Evolutionary conservation across 2,329 filamentous ascomycete species (phyloP), one percentile per base, ranked within the genome.

Genomic region (Pseudonectria buxi): DNA sequence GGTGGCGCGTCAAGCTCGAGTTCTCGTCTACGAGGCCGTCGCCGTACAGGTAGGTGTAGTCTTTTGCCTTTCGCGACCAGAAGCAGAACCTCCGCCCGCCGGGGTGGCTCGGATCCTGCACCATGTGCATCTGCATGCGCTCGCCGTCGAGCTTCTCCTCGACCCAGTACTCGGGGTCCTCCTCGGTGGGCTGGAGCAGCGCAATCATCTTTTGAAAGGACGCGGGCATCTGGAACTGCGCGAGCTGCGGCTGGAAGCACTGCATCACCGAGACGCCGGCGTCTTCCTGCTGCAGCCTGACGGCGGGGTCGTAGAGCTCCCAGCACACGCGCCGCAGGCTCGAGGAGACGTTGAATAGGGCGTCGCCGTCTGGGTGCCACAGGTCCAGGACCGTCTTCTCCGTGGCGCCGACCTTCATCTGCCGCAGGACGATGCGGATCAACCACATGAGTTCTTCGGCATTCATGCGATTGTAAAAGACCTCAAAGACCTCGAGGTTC

Each of bases 91-190:
- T 70, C 37, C 71, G 78, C 0, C 86, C 86, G 1, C 88, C 87
- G 0, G 77, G 72, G 1, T 78, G 65, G 1, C 60, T 62, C 4
- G 78, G 65, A 46, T 95, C 86, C 38, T 83, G 71, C 10, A 76
- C 62, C 83, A 96, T 89, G 59, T 98, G 92, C 56, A 98, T 72
- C 59, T 98, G 92, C 82, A 98, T 95, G 16, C 92, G 78, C 62
- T 98, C 92, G 2, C 92, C 92, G 49, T 98, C 92, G 7, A 98
- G 69, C 61, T 98, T 98, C 63, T 98, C 92, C 59, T 98, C 92
- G 31, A 96, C 92, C 88, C 89, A 96, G 54, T 94, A 98, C 7
- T 83, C 78, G 0, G 73, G 68, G 34, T 94, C 81, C 0, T 86
- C 79, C 15, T 81, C 74, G 0, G 77, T 81, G 0, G 74, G 69